Evolutionary conservation across 495 filamentous ascomycete genomes (phyloP).

Genomic region (Talaromyces stipitatus): DNA sequence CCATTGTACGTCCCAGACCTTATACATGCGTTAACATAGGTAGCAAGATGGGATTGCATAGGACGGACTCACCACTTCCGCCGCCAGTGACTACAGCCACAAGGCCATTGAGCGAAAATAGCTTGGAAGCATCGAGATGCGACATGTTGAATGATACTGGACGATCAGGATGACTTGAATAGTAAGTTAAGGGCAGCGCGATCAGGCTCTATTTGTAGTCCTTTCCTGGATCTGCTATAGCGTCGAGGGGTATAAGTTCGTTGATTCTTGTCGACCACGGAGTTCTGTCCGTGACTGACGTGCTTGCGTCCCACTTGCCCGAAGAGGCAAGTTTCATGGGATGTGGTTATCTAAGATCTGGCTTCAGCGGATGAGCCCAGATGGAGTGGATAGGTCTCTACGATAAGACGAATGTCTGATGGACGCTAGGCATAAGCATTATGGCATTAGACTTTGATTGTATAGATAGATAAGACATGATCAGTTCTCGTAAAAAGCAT

Average conservation of each 20-base stretch:
- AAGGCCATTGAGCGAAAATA: slow-evolving; percentile 52
- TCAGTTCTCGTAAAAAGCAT: not conserved
- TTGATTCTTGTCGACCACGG: not conserved
- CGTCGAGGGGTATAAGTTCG: too few relatives aligned
- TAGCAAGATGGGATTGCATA: not conserved
- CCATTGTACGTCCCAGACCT: slow-evolving; percentile 60
- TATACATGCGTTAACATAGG: not conserved
- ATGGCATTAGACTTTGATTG: not conserved
- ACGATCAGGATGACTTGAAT: not conserved
- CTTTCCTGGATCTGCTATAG: too few relatives aligned
- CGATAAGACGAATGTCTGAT: not conserved
- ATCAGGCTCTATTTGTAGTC: too few relatives aligned
- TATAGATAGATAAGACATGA: not conserved
- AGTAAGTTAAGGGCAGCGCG: too few relatives aligned
- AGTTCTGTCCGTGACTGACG: not conserved
- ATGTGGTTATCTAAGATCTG: too few relatives aligned
- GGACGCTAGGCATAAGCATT: not conserved
- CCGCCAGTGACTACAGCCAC: slow-evolving; percentile 57
- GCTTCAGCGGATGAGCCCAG: not conserved
- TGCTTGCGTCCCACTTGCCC: not conserved
- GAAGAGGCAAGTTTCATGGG: too few relatives aligned
- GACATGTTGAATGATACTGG: not conserved
- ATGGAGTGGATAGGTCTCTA: too few relatives aligned
- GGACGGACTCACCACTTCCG: slow-evolving; percentile 38
- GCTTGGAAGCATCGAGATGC: slow-evolving; percentile 7